Conservation (phyloP, 352 stramenopile species). For the Sclerospora graminicola region DNA sequence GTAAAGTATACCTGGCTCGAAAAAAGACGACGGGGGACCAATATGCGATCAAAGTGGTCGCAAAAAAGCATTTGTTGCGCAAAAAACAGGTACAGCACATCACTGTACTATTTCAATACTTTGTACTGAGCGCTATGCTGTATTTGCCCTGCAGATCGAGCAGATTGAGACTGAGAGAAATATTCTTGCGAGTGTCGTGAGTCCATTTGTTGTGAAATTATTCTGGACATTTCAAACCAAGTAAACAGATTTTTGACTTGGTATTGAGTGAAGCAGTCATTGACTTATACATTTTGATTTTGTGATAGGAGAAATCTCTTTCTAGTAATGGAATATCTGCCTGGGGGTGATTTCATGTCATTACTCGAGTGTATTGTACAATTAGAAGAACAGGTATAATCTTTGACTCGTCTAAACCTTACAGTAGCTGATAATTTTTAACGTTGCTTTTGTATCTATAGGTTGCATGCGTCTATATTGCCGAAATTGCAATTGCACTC, state of each 20-base stretch:
- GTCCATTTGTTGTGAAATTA: conserved; percentile 86
- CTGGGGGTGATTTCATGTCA: conserved; percentile 86
- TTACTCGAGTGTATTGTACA: conserved; percentile 84
- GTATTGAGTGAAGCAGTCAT: neutral
- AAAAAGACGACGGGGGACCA: conserved; percentile 85
- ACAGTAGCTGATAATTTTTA: neutral
- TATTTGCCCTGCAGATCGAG: conserved; percentile 38
- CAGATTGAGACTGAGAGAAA: conserved; percentile 85
- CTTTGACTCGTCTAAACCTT: neutral
- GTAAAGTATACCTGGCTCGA: conserved; percentile 78
- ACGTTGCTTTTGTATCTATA: conserved; percentile 9
- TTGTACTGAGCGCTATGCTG: conserved; percentile 6
- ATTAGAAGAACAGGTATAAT: conserved; percentile 65
- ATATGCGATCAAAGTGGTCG: conserved; percentile 88
- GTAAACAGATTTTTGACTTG: conserved; percentile 26
- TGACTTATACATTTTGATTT: neutral
- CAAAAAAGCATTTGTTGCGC: conserved; percentile 79
- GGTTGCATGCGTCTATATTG: conserved; percentile 83
- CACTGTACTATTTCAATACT: neutral
- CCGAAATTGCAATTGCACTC: conserved; percentile 76
- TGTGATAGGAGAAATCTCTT: conserved; percentile 64
- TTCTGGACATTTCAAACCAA: conserved; percentile 88
- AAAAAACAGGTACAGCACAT: conserved; percentile 71
- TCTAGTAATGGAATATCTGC: conserved; percentile 87
- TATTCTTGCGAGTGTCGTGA: conserved; percentile 79